phyloP scores from a whole-genome alignment of 2,329 filamentous ascomycete genomes.

The Pseudopyricularia cyperi region DNA sequence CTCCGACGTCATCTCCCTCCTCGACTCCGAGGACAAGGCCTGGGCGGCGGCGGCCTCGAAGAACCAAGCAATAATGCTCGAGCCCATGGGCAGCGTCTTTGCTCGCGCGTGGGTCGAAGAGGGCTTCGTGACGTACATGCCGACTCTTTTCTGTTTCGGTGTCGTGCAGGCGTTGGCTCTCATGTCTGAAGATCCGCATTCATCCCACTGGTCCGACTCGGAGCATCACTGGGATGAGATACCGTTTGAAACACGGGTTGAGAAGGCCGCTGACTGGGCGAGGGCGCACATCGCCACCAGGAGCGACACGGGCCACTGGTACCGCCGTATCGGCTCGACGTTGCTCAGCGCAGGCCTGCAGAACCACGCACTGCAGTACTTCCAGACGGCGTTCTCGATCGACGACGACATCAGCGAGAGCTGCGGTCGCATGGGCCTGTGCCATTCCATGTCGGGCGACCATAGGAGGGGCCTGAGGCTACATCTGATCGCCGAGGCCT shows the following conservation, averaged over 20 bases:
- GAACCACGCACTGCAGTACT: neutral
- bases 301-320: neutral
- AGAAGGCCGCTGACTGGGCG: neutral
- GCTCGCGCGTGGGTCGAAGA: conserved; percentile 1
- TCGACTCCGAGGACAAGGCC: neutral
- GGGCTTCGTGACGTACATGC: conserved; percentile 3
- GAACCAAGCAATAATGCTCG: neutral
- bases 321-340: conserved; percentile 1
- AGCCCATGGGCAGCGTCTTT: neutral
- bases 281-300: neutral
- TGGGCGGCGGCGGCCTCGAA: neutral
- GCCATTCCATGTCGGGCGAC: conserved; percentile 12
- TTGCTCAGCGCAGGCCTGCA: conserved; percentile 2
- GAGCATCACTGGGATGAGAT: neutral
- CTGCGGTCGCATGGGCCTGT: conserved; percentile 38
- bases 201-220: neutral
- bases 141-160: conserved; percentile 3
- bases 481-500: conserved; percentile 1
- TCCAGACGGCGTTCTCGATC: conserved; percentile 23
- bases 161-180: conserved; percentile 2
- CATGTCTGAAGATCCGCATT: neutral
- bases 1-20: neutral
- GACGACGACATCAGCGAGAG: conserved; percentile 38
- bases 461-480: neutral
- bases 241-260: neutral